Conservation (phyloP, 371 early-diverging fungal species). For the Rhizopus microsporus region DNA sequence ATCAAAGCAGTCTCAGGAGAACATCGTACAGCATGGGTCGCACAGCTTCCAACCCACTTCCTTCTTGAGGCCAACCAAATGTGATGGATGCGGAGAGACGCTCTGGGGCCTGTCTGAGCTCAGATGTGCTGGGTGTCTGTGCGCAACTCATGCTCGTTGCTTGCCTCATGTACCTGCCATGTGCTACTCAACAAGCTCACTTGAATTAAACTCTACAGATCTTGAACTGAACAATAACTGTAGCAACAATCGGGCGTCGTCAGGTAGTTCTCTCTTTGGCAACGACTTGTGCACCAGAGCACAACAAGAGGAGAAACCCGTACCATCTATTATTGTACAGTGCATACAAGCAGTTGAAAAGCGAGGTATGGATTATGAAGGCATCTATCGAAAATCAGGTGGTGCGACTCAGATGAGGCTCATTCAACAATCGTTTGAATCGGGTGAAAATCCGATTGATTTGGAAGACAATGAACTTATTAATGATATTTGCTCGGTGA, state of each 20-base stretch:
- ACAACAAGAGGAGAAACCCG: constrained; percentile 26
- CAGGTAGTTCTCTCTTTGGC: constrained; percentile 32
- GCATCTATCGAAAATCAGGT: constrained; percentile 93
- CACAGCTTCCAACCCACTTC: constrained; percentile 67
- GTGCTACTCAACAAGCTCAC: constrained; percentile 27
- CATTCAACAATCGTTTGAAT: constrained; percentile 58
- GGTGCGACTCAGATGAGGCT: constrained; percentile 80
- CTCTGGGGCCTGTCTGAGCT: constrained; percentile 82
- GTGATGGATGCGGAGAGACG: constrained; percentile 83
- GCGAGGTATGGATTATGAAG: constrained; percentile 81
- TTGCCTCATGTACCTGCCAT: constrained; percentile 37
- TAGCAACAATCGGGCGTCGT: not conserved
- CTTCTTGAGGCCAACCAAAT: constrained; percentile 71
- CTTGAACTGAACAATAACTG: not conserved
- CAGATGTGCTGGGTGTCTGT: constrained; percentile 60
- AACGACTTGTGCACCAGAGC: constrained; percentile 29
- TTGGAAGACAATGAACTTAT: constrained; percentile 53
- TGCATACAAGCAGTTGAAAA: constrained; percentile 82
- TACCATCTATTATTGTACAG: constrained; percentile 77
- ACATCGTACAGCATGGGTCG: constrained; percentile 33
- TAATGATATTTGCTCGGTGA: constrained; percentile 74
- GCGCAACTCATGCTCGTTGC: constrained; percentile 35
- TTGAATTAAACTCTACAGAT: constrained; percentile 16
- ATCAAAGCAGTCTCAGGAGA: constrained; percentile 25
- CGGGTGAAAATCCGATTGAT: constrained; percentile 43